Evolutionary conservation across 805 yeast genomes (phyloP).

Genomic region (Candida sphagnicola): DNA sequence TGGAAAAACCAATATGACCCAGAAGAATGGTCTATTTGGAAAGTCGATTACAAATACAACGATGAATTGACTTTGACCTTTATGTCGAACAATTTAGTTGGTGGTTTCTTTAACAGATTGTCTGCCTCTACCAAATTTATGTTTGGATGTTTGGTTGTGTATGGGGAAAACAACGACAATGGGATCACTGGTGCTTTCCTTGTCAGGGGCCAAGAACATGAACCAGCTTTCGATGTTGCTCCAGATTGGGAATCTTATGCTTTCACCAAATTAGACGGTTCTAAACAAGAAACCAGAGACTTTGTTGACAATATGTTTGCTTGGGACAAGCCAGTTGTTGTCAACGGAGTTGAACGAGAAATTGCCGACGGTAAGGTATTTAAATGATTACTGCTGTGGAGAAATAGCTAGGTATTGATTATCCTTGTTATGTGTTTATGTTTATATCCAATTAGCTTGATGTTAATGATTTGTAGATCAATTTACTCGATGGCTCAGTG

Average conservation of each 20-base stretch:
- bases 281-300: conserved; percentile 71
- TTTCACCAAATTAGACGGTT: conserved; percentile 77
- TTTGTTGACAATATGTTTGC: conserved; percentile 92
- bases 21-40: conserved; percentile 92
- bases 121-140: conserved; percentile 87
- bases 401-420: too few species aligned
- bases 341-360: conserved; percentile 78
- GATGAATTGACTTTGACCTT: conserved; percentile 95
- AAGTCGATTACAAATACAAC: conserved; percentile 94
- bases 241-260: conserved; percentile 98
- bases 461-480: too few species aligned
- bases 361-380: conserved; percentile 97
- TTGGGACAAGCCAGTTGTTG: conserved; percentile 91
- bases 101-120: conserved; percentile 97
- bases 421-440: too few species aligned
- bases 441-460: too few species aligned
- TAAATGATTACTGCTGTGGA: conserved; percentile 51
- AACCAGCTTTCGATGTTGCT: conserved; percentile 95
- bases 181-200: conserved; percentile 95
- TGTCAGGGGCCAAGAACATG: conserved; percentile 89
- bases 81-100: conserved; percentile 97
- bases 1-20: conserved; percentile 89
- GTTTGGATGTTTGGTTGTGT: conserved; percentile 91
- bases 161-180: conserved; percentile 98
- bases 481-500: too few species aligned